phyloP scores from a whole-genome alignment of 192 early-diverging fungal species.

The Chytriomyces sp. region DNA sequence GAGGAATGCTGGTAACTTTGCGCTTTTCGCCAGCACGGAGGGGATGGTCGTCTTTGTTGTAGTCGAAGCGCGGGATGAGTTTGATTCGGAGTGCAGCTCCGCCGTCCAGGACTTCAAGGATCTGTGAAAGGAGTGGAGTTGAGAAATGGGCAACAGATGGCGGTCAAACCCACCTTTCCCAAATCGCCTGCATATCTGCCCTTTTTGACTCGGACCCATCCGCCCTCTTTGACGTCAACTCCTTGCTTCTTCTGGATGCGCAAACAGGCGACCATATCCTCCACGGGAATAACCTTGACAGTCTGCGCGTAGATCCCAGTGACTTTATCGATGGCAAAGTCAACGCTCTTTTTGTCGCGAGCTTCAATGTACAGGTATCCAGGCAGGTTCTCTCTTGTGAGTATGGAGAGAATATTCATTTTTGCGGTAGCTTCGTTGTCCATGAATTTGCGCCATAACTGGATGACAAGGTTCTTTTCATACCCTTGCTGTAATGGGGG shows the following conservation, averaged over 20 bases:
- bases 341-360: slow-evolving; percentile 73
- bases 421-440: slow-evolving; percentile 67
- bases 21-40: slow-evolving; percentile 50
- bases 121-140: slow-evolving; percentile 8
- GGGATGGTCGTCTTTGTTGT: background rate
- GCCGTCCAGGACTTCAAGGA: slow-evolving; percentile 39
- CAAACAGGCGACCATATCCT: slow-evolving; percentile 90
- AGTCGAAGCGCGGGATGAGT: slow-evolving; percentile 45
- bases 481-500: slow-evolving; percentile 63
- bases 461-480: slow-evolving; percentile 84
- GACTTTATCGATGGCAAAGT: slow-evolving; percentile 74
- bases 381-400: slow-evolving; percentile 77
- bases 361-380: slow-evolving; percentile 96
- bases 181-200: slow-evolving; percentile 95
- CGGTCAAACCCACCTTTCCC: slow-evolving; percentile 66
- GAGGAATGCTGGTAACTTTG: slow-evolving; percentile 62
- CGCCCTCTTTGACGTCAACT: slow-evolving; percentile 62
- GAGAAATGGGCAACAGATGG: background rate
- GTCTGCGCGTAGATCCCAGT: slow-evolving; percentile 70
- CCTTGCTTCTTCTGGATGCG: slow-evolving; percentile 71
- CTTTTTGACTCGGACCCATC: slow-evolving; percentile 88
- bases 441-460: slow-evolving; percentile 74
- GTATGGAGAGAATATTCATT: slow-evolving; percentile 76
- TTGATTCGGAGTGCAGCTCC: slow-evolving; percentile 37
- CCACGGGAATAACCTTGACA: slow-evolving; percentile 82